Evolutionary conservation across 2,329 filamentous ascomycete species (phyloP).

Genomic region (Drechslerella stenobrocha): DNA sequence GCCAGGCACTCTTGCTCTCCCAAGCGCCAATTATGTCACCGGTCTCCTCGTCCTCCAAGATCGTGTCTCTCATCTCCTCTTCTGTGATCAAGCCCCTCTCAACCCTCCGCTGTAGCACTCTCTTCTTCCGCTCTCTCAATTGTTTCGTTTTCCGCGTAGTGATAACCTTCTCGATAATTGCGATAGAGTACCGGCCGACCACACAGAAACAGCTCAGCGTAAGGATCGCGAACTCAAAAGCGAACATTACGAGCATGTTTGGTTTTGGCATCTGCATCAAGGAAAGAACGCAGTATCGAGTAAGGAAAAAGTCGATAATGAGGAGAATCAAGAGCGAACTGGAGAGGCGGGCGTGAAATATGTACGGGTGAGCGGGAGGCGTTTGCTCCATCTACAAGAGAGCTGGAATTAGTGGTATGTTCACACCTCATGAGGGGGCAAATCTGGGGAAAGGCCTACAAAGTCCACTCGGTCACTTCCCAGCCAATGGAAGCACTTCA

Average conservation of each 20-base stretch:
- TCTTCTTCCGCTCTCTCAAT: constrained; percentile 68
- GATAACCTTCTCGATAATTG: constrained; percentile 75
- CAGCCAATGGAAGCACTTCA: constrained; percentile 99
- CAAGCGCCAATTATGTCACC: constrained; percentile 79
- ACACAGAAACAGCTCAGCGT: constrained; percentile 79
- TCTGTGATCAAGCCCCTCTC: constrained; percentile 77
- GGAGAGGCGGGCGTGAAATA: constrained; percentile 83
- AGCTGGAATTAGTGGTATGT: background rate
- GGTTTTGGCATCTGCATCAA: constrained; percentile 86
- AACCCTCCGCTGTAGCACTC: constrained; percentile 67
- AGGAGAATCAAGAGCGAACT: constrained; percentile 78
- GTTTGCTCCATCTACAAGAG: constrained; percentile 70
- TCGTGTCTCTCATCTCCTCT: constrained; percentile 55
- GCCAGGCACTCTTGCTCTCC: constrained; percentile 92
- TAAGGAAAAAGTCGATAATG: constrained; percentile 75
- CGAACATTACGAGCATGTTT: constrained; percentile 99
- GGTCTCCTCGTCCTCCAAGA: constrained; percentile 63
- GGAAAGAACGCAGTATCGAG: constrained; percentile 77
- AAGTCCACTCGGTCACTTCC: constrained; percentile 91
- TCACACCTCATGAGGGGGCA: background rate
- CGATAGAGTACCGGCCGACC: constrained; percentile 74
- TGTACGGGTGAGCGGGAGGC: constrained; percentile 79
- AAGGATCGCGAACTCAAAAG: constrained; percentile 93
- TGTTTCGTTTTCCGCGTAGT: constrained; percentile 74
- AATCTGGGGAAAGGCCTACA: constrained; percentile 56